A percentile compares a stretch with the other conserved stretches of the same genome.
Evolutionary conservation across 495 filamentous ascomycete genomes (phyloP).

Genomic region (Tuber indicum): DNA sequence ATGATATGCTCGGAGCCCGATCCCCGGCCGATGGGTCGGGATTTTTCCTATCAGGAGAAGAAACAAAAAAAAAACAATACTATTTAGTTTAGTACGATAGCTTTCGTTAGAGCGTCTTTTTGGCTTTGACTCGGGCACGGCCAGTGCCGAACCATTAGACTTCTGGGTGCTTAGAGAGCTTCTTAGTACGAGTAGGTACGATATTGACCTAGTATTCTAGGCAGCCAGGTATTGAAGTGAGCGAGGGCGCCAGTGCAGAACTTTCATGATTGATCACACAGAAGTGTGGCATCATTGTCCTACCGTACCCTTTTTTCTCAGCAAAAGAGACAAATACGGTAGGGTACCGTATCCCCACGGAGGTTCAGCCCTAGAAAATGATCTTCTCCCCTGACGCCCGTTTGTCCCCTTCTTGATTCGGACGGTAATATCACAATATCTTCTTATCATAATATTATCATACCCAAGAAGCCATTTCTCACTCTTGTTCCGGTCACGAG

Average conservation of each 20-base stretch:
- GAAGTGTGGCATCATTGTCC: neutral
- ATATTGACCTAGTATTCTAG: neutral
- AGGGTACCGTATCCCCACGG: neutral
- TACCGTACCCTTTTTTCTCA: neutral
- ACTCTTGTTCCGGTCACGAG: neutral
- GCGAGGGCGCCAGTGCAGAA: neutral
- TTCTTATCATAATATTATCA: no score
- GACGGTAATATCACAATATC: neutral
- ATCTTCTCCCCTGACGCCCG: neutral
- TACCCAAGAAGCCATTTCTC: neutral
- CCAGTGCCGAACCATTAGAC: neutral
- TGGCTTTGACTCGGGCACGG: neutral
- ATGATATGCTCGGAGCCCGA: neutral
- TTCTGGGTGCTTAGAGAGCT: no score
- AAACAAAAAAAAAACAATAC: neutral
- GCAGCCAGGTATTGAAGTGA: neutral
- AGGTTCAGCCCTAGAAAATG: neutral
- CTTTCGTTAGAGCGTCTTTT: neutral
- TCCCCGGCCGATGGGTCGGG: neutral
- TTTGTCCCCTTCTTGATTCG: neutral
- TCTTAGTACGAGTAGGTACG: no score
- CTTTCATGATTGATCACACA: neutral
- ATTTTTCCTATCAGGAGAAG: neutral
- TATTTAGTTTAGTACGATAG: neutral
- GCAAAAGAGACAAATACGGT: neutral